Evolutionary conservation across 768 basidiomycete genomes (phyloP).

Genomic region (Exidia glandulosa): DNA sequence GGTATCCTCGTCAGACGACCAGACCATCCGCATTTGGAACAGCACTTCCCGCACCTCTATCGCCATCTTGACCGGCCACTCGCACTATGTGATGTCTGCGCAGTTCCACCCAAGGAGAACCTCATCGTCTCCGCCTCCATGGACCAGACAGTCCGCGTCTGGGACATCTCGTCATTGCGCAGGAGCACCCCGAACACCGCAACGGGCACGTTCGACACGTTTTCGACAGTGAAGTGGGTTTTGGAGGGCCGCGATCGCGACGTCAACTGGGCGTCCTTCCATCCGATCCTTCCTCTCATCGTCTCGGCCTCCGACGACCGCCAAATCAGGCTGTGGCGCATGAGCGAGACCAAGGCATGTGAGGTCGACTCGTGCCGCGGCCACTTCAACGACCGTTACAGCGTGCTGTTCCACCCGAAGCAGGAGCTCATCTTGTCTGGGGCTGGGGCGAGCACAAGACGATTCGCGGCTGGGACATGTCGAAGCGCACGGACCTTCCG

Average conservation of each 20-base stretch:
- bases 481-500: conserved; percentile 95
- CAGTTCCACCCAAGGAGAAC: conserved; percentile 99
- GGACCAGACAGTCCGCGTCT: conserved; percentile 98
- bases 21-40: conserved; percentile 99
- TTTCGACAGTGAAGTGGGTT: conserved; percentile 94
- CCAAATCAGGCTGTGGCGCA: conserved; percentile 97
- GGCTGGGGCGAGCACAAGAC: conserved; percentile 99
- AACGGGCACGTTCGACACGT: conserved; percentile 66
- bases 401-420: conserved; percentile 91
- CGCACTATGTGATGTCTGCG: conserved; percentile 98
- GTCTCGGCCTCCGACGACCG: conserved; percentile 95
- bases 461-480: conserved; percentile 94
- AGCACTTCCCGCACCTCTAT: conserved; percentile 97
- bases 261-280: conserved; percentile 95
- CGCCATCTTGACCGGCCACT: conserved; percentile 95
- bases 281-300: conserved; percentile 91
- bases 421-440: conserved; percentile 96
- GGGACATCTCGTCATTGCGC: conserved; percentile 95
- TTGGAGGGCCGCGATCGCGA: conserved; percentile 92
- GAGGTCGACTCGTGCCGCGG: conserved; percentile 97
- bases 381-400: conserved; percentile 97
- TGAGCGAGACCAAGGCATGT: conserved; percentile 99
- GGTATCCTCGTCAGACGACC: conserved; percentile 90
- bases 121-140: conserved; percentile 95
- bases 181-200: conserved; percentile 53